A percentile compares a stretch with the other conserved stretches of the same genome.
Conservation (phyloP, 371 early-diverging fungal genomes). For the Batkoa obscura region DNA sequence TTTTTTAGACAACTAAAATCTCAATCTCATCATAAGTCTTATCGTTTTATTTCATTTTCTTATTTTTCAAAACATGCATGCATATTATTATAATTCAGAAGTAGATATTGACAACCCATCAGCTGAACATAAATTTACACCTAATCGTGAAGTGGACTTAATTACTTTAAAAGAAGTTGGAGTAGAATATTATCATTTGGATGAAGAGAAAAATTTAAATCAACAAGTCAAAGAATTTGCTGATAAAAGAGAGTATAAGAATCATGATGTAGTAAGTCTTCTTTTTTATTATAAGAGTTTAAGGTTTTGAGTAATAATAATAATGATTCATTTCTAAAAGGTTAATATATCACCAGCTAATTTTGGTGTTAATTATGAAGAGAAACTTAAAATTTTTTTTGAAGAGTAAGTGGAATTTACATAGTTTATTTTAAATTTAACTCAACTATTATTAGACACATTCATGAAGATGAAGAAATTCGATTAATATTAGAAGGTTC, state of each 20-base stretch:
- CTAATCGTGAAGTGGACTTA: conserved; percentile 31
- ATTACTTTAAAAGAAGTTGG: conserved; percentile 43
- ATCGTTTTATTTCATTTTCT: too few relatives aligned
- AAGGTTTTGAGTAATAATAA: background rate
- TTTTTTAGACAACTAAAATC: too few relatives aligned
- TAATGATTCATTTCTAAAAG: conserved; percentile 10
- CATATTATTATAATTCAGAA: conserved; percentile 51
- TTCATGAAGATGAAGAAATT: conserved; percentile 95
- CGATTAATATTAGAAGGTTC: conserved; percentile 74
- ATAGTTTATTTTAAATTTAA: background rate
- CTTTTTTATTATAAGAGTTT: background rate
- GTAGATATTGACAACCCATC: conserved; percentile 28
- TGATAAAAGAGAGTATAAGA: conserved; percentile 61
- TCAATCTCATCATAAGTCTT: too few relatives aligned
- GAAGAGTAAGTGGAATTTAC: conserved; percentile 36
- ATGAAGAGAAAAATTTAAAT: conserved; percentile 29
- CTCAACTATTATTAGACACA: conserved; percentile 27
- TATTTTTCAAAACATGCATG: conserved; percentile 48
- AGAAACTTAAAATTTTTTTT: conserved; percentile 83
- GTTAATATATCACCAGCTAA: conserved; percentile 54
- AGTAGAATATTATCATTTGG: conserved; percentile 50
- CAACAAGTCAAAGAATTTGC: conserved; percentile 49
- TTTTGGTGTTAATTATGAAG: conserved; percentile 60
- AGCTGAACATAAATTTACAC: conserved; percentile 45
- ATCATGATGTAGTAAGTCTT: conserved; percentile 55